These are phyloP conservation scores for Syzygium malaccense DNA, from an alignment of 441 rosid species.

Conservation along the genomic window DNA sequence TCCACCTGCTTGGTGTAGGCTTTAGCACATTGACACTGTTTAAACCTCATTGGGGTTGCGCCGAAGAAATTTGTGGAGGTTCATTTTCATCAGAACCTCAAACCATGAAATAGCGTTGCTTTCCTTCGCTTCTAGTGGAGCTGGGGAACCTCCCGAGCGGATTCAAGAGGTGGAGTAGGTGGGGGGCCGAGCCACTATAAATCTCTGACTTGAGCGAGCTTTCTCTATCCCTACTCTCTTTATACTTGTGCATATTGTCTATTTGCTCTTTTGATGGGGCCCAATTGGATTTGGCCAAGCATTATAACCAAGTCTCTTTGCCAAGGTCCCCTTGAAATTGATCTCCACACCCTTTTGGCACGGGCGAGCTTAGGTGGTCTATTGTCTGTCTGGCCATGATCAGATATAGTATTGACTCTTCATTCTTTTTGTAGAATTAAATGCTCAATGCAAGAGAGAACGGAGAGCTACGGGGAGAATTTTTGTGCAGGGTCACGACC, in stretches of 20 bases:
- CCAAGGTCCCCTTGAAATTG: neutral
- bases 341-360: neutral
- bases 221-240: neutral
- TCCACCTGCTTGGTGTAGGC: neutral
- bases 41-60: neutral
- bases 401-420: too few species aligned
- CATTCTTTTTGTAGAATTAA: neutral
- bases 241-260: neutral
- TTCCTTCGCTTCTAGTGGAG: neutral
- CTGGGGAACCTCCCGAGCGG: neutral
- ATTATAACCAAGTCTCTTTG: neutral
- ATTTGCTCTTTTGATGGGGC: neutral
- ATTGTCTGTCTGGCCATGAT: too few species aligned
- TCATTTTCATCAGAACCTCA: neutral
- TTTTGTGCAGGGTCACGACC: constrained; percentile 19
- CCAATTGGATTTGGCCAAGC: neutral
- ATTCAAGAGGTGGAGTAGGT: neutral
- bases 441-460: neutral
- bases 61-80: neutral
- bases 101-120: neutral
- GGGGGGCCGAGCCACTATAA: neutral
- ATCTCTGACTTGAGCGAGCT: neutral
- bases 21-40: neutral
- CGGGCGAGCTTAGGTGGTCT: neutral
- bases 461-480: too few species aligned